phyloP scores from a whole-genome alignment of 768 basidiomycete genomes.

The Rhodotorula kratochvilovae region DNA sequence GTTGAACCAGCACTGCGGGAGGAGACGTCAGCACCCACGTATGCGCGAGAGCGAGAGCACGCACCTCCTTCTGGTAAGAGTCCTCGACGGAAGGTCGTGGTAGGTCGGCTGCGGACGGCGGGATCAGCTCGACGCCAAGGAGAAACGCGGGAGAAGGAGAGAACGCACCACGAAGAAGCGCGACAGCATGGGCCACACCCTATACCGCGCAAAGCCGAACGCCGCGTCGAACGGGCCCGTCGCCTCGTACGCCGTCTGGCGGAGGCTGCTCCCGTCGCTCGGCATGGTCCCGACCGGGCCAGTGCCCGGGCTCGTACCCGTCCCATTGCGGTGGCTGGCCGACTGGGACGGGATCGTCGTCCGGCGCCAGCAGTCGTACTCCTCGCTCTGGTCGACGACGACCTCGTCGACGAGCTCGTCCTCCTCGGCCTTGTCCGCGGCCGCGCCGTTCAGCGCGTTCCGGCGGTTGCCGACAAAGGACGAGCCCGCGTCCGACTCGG shows the following conservation, averaged over 20 bases:
- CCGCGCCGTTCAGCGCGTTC: conserved; percentile 38
- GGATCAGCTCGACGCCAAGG: conserved; percentile 51
- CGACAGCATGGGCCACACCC: conserved; percentile 16
- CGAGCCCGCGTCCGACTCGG: conserved; percentile 19
- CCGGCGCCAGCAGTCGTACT: conserved; percentile 45
- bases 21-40: neutral
- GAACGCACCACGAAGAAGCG: conserved; percentile 18
- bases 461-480: conserved; percentile 29
- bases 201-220: conserved; percentile 24
- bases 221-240: conserved; percentile 17
- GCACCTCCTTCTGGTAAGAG: conserved; percentile 58
- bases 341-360: conserved; percentile 56
- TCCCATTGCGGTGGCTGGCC: conserved; percentile 51
- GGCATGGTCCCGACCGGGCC: conserved; percentile 24
- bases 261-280: conserved; percentile 18
- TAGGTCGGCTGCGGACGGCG: conserved; percentile 52
- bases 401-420: conserved; percentile 56
- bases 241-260: conserved; percentile 31
- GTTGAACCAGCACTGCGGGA: conserved; percentile 16
- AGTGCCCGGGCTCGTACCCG: conserved; percentile 48
- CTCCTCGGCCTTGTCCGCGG: conserved; percentile 40
- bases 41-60: neutral
- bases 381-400: conserved; percentile 64
- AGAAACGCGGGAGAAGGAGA: neutral
- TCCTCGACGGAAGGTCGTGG: conserved; percentile 57